Evolutionary conservation across 2,329 filamentous ascomycete genomes (phyloP).

Genomic region (Fusarium xyrophilum): DNA sequence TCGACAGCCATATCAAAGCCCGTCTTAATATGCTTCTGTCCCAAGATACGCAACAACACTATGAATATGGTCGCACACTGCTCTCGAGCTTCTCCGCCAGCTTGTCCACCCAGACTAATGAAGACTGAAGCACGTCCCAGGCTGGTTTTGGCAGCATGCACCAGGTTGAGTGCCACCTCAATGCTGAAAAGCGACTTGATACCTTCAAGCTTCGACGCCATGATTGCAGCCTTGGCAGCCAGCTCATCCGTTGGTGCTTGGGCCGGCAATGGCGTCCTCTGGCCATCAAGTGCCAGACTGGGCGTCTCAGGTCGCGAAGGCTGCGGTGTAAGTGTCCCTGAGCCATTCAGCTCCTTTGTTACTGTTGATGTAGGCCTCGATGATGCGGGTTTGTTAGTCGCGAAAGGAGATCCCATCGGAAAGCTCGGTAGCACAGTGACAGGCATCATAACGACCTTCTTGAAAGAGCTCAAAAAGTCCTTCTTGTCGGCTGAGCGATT

Average conservation of each 20-base stretch:
- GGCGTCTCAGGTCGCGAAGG: constrained; percentile 61
- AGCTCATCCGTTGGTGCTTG: constrained; percentile 89
- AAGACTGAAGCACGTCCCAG: constrained; percentile 87
- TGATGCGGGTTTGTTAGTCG: constrained; percentile 49
- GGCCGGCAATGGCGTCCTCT: constrained; percentile 53
- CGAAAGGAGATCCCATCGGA: constrained; percentile 65
- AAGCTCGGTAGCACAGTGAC: constrained; percentile 85
- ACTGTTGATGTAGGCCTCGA: constrained; percentile 22
- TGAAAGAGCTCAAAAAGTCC: constrained; percentile 95
- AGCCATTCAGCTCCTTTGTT: constrained; percentile 38
- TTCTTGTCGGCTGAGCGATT: constrained; percentile 95
- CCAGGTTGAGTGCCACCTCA: constrained; percentile 87
- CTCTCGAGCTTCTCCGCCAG: constrained; percentile 81
- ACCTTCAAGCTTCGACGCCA: constrained; percentile 92
- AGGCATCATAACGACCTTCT: constrained; percentile 99
- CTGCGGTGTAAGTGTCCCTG: constrained; percentile 44
- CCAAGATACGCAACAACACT: constrained; percentile 80
- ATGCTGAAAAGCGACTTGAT: constrained; percentile 97
- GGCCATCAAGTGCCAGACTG: constrained; percentile 49
- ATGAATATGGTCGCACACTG: constrained; percentile 93
- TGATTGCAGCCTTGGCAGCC: constrained; percentile 95
- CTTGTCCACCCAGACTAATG: constrained; percentile 78
- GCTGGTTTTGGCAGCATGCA: constrained; percentile 86
- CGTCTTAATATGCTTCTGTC: constrained; percentile 84
- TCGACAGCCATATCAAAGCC: constrained; percentile 93